Percentiles rank a stretch among this genome's conserved stretches.
phyloP scores from a whole-genome alignment of 2,329 filamentous ascomycete genomes.

The Pyrenophora teres region DNA sequence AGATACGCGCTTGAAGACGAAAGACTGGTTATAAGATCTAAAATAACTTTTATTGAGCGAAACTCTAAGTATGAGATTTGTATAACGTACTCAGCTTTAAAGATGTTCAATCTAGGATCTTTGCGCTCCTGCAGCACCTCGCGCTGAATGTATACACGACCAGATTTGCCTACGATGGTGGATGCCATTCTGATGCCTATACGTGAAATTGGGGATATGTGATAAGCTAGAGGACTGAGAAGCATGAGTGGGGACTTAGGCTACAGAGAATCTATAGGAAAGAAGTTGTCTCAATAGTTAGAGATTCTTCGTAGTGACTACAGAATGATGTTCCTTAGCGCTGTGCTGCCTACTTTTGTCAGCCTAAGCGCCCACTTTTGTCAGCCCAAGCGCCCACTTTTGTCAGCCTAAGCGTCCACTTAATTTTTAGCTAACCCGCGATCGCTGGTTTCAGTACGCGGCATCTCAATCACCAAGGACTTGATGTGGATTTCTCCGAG shows the following conservation, averaged over 20 bases:
- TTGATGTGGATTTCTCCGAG: too few relatives aligned
- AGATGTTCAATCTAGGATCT: conserved; percentile 36
- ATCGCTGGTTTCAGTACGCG: too few relatives aligned
- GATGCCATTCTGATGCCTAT: conserved; percentile 42
- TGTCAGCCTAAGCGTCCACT: not conserved
- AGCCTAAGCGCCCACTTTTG: not conserved
- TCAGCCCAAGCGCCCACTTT: not conserved
- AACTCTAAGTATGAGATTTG: conserved; percentile 10
- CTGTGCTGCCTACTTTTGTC: not conserved
- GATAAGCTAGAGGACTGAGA: conserved; percentile 22
- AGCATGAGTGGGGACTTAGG: conserved; percentile 19
- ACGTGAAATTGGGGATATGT: conserved; percentile 16
- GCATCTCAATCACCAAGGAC: too few relatives aligned
- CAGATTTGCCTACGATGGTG: conserved; percentile 43
- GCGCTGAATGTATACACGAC: conserved; percentile 43
- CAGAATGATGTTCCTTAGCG: not conserved
- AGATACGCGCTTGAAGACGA: conserved; percentile 43
- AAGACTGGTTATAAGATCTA: conserved; percentile 39
- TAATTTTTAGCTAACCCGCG: too few relatives aligned
- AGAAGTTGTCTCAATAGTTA: not conserved
- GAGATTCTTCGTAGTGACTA: not conserved
- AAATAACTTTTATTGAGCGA: conserved; percentile 10
- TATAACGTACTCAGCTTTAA: conserved; percentile 44
- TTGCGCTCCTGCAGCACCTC: conserved; percentile 38
- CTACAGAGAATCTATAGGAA: not conserved